Conservation (phyloP, 306 rosid genomes). For the Lablab purpureus region DNA sequence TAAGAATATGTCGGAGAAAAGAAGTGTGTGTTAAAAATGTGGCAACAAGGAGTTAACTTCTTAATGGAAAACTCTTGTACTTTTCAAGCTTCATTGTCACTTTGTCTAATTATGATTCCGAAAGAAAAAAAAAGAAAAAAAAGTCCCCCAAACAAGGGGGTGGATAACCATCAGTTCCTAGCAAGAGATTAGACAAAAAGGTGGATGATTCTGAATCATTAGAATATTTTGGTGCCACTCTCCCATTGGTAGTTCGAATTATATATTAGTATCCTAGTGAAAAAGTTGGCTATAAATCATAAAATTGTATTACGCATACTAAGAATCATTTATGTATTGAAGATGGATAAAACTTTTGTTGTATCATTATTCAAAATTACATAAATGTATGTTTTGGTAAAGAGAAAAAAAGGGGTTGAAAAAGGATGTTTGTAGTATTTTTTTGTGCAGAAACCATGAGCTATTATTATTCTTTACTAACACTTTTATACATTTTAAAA, state of each 20-base stretch:
- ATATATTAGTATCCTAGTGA: neutral
- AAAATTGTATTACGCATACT: neutral
- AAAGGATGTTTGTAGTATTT: neutral
- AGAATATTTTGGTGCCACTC: conserved; percentile 21
- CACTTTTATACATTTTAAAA: neutral
- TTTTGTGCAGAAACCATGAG: neutral
- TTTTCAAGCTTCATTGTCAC: conserved; percentile 33
- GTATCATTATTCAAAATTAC: neutral
- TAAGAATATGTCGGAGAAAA: conserved; percentile 48
- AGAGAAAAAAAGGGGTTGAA: neutral
- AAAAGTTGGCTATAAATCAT: neutral
- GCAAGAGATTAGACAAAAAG: neutral
- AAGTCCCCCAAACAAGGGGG: neutral
- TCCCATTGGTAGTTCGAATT: conserved; percentile 2
- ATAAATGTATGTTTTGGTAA: neutral
- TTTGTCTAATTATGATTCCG: conserved; percentile 33
- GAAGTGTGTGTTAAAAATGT: conserved; percentile 31
- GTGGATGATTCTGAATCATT: conserved; percentile 30
- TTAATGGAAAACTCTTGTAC: conserved; percentile 37
- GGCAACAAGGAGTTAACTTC: conserved; percentile 34
- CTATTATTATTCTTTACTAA: neutral
- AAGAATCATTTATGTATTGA: neutral
- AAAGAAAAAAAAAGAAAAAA: neutral
- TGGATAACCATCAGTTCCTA: neutral
- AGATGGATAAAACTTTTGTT: neutral